These are phyloP conservation scores for Bimuria novae-zelandiae DNA, from an alignment of 2,329 filamentous ascomycete species.

Conservation along the genomic window DNA sequence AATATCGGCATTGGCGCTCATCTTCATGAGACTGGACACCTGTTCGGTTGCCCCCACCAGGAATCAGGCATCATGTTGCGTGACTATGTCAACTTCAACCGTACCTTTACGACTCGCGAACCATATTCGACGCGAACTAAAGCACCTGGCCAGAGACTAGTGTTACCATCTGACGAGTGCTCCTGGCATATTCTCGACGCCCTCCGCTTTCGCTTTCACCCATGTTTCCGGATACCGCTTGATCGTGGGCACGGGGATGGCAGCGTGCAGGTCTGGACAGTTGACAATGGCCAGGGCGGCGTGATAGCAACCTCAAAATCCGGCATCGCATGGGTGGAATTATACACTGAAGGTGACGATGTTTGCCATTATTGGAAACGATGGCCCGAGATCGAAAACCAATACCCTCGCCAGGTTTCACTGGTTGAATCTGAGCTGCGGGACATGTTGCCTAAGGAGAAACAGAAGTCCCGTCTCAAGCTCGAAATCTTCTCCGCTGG, in stretches of 20 bases:
- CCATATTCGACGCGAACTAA: slow-evolving; percentile 87
- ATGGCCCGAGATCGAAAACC: slow-evolving; percentile 65
- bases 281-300: slow-evolving; percentile 76
- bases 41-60: slow-evolving; percentile 89
- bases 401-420: slow-evolving; percentile 71
- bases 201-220: slow-evolving; percentile 86
- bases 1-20: slow-evolving; percentile 94
- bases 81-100: slow-evolving; percentile 83
- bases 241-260: slow-evolving; percentile 67
- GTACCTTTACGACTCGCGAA: slow-evolving; percentile 80
- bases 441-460: slow-evolving; percentile 70
- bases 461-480: slow-evolving; percentile 71
- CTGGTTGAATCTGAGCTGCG: slow-evolving; percentile 78
- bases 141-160: slow-evolving; percentile 74
- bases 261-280: slow-evolving; percentile 83
- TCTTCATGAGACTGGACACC: slow-evolving; percentile 85
- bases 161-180: slow-evolving; percentile 80
- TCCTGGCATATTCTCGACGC: slow-evolving; percentile 89
- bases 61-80: slow-evolving; percentile 90
- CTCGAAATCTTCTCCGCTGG: slow-evolving; percentile 77
- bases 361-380: slow-evolving; percentile 82
- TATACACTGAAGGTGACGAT: slow-evolving; percentile 79
- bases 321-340: slow-evolving; percentile 83
- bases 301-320: slow-evolving; percentile 80
- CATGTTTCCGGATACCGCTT: slow-evolving; percentile 82